Evolutionary conservation across 495 filamentous ascomycete genomes (phyloP).

Genomic region (Podospora pseudopauciseta): DNA sequence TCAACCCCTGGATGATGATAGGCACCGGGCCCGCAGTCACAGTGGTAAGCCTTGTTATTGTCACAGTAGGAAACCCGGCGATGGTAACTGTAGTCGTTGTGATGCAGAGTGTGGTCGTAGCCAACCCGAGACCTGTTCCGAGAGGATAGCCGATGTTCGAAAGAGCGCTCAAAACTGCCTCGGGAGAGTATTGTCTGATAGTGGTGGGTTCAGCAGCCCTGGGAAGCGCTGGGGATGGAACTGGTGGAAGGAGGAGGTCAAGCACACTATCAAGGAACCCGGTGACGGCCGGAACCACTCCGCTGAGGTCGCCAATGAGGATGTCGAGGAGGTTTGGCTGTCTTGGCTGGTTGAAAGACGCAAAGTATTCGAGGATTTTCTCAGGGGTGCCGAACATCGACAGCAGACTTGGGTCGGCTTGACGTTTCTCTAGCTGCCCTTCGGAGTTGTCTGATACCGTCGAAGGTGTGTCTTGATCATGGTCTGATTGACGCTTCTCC

Average conservation of each 20-base stretch:
- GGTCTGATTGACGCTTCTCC: neutral
- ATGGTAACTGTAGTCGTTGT: neutral
- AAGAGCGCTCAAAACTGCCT: neutral
- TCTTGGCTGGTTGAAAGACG: neutral
- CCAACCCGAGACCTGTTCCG: neutral
- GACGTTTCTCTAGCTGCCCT: neutral
- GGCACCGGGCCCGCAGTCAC: neutral
- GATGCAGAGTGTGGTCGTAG: neutral
- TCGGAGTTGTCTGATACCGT: neutral
- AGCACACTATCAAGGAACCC: constrained; percentile 1
- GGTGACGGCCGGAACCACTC: constrained; percentile 1
- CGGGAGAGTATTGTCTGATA: neutral
- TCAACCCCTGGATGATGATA: neutral
- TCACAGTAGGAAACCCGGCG: neutral
- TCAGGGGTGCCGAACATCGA: neutral
- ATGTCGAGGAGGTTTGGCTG: neutral
- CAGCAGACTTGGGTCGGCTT: neutral
- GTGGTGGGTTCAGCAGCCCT: neutral
- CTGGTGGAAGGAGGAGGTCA: constrained; percentile 1
- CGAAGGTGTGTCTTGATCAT: neutral
- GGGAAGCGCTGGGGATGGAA: neutral
- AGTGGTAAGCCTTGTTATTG: neutral
- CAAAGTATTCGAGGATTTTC: neutral
- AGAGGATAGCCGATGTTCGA: neutral
- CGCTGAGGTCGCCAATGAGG: constrained; percentile 1